Evolutionary conservation across 2,329 filamentous ascomycete species (phyloP).

Genomic region (Shiraia bambusicola): DNA sequence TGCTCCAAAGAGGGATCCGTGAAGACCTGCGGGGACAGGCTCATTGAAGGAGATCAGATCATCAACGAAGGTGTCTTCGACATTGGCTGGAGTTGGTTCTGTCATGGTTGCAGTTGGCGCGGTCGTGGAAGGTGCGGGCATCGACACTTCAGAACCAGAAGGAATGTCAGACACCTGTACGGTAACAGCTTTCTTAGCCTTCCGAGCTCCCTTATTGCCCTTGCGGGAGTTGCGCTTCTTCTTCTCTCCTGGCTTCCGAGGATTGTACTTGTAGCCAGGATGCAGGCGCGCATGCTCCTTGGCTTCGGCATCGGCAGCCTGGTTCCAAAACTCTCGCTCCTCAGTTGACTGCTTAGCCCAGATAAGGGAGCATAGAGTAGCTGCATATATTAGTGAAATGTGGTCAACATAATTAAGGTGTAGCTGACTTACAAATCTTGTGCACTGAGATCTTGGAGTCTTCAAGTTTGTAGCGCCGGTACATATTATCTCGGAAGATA

Average conservation of each 20-base stretch:
- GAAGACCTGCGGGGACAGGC: too few relatives aligned
- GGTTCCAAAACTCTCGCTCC: constrained; percentile 19
- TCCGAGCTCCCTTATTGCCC: background rate
- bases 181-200: constrained; percentile 9
- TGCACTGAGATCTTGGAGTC: constrained; percentile 22
- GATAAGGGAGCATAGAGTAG: constrained; percentile 18
- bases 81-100: too few relatives aligned
- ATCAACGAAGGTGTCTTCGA: too few relatives aligned
- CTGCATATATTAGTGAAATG: constrained; percentile 11
- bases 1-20: too few relatives aligned
- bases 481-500: constrained; percentile 23
- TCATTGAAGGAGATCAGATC: too few relatives aligned
- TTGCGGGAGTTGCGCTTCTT: constrained; percentile 33
- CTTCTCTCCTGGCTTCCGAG: constrained; percentile 30
- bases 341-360: constrained; percentile 18
- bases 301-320: constrained; percentile 18
- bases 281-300: constrained; percentile 22
- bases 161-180: constrained; percentile 7
- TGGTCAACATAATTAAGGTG: background rate
- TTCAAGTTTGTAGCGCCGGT: constrained; percentile 20
- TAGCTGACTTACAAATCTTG: constrained; percentile 23
- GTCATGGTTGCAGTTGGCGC: too few relatives aligned
- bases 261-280: constrained; percentile 31
- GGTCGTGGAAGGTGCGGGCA: background rate
- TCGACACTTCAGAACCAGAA: constrained; percentile 5